Percentiles rank a stretch among this genome's conserved stretches.
These are phyloP conservation scores for Coemansia sp. DNA, from an alignment of 192 early-diverging fungal genomes.

Conservation along the genomic window DNA sequence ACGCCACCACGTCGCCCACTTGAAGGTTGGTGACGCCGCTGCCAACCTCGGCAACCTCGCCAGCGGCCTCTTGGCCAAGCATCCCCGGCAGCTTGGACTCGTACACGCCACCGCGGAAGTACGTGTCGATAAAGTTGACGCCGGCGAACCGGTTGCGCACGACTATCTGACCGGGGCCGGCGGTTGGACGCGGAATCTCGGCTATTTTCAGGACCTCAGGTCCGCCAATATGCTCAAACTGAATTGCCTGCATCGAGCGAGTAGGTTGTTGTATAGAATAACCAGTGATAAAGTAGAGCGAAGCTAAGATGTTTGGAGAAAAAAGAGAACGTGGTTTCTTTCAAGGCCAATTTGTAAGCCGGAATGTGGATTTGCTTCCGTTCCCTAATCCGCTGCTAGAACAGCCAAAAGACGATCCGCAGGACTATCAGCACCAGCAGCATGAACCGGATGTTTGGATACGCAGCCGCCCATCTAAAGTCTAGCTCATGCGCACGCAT, in stretches of 20 bases:
- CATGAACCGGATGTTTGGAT: conserved; percentile 34
- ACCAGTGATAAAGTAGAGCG: too few relatives aligned
- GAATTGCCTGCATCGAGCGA: conserved; percentile 51
- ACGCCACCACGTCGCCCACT: conserved; percentile 81
- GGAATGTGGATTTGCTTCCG: too few relatives aligned
- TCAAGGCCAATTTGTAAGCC: neutral
- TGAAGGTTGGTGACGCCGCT: conserved; percentile 56
- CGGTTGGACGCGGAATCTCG: conserved; percentile 49
- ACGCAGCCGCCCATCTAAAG: conserved; percentile 39
- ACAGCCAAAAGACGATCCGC: conserved; percentile 10
- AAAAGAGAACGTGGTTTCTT: too few relatives aligned
- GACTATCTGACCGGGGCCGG: conserved; percentile 57
- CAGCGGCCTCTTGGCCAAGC: conserved; percentile 77
- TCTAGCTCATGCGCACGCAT: conserved; percentile 25
- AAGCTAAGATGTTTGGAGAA: too few relatives aligned
- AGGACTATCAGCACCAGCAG: conserved; percentile 9
- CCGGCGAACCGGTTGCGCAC: conserved; percentile 73
- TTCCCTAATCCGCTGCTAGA: neutral
- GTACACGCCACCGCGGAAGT: conserved; percentile 80
- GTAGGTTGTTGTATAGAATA: too few relatives aligned
- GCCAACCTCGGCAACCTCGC: conserved; percentile 74
- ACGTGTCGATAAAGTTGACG: conserved; percentile 90
- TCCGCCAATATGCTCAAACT: conserved; percentile 55
- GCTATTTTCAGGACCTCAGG: conserved; percentile 56
- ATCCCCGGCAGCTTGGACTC: conserved; percentile 59